Base-by-base conservation (phyloP, 2,329 filamentous ascomycete species). In the Bisporella sp. region DNA sequence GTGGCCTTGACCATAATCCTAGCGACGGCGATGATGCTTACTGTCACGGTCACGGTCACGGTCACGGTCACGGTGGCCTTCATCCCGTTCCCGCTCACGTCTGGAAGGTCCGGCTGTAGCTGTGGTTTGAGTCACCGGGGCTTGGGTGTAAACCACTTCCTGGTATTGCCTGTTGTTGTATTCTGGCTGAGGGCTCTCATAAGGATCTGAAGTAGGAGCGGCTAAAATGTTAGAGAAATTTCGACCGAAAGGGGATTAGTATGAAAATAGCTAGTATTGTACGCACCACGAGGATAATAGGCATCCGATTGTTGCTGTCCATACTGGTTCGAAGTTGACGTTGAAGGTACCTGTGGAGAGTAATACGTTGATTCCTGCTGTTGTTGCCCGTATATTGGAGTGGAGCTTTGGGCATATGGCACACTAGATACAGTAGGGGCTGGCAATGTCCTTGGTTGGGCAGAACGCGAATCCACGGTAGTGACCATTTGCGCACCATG, bases 271-370 rank as follows among this genome's bases (percentile, higher is more conserved):
- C 46, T 50, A 53, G 52, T 64, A 58, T 53, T 56, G 69, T 77
- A 82, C 75, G 74, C 74, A 78, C 79, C 78, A 73, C 79, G 79
- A 70, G 77, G 77, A 59, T 76, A 79, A 57, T 75, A 74, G 43
- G 77, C 69, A 64, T 81, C 78, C 63, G 70, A 64, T 53, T 75
- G 71, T 61, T 76, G 75, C 29, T 58, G 49, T 5, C 57, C 31
- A 57, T 61, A 62, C 57, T 70, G 68, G 42, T 69, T 62, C 47
- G 65, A 59, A 54, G 71, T 71, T 35, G 68, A 62, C 35, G 8
- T 37, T 37, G 35, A 37, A 37, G n/a, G 8, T 4, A 2, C 35
- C n/a, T 37, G 35, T 37, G 35, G 35, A 21, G 21, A 21, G 21
- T 21, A 21, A 21, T 21, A 21, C 21, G 21, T 21, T 21, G 21